Evolutionary conservation across 805 yeast species (phyloP).

Genomic region (Myxozyma melibiosi): DNA sequence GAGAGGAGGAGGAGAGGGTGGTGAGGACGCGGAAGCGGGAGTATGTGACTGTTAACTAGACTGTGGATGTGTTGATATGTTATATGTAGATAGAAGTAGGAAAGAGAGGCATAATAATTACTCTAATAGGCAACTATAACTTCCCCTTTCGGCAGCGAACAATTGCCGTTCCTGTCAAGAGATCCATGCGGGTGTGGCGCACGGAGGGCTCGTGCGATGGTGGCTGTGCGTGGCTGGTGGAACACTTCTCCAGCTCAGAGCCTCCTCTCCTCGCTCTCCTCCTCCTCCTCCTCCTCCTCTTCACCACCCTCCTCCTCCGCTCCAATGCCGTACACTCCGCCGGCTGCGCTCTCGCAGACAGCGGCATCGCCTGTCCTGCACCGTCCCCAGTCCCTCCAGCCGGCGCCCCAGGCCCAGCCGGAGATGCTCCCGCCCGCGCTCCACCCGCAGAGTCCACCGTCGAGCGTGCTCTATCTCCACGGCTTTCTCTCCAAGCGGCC

Average conservation of each 20-base stretch:
- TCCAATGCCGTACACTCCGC: constrained; percentile 34
- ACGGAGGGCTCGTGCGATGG: too few relatives aligned
- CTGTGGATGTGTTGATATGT: too few relatives aligned
- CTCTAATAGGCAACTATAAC: too few relatives aligned
- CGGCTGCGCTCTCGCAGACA: constrained; percentile 25
- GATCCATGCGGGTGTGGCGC: too few relatives aligned
- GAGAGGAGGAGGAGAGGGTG: constrained; percentile 64
- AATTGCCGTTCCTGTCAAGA: too few relatives aligned
- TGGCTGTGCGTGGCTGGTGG: too few relatives aligned
- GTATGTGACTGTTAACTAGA: constrained; percentile 52
- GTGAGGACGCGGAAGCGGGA: constrained; percentile 69
- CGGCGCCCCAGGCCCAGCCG: constrained; percentile 1
- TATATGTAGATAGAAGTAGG: too few relatives aligned
- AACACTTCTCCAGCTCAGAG: neutral
- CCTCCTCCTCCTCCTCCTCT: neutral
- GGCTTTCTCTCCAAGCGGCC: constrained; percentile 10
- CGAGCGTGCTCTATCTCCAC: constrained; percentile 23
- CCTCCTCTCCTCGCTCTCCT: neutral
- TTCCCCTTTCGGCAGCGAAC: too few relatives aligned
- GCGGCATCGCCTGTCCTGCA: constrained; percentile 9
- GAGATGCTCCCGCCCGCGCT: constrained; percentile 27
- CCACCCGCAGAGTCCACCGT: constrained; percentile 17
- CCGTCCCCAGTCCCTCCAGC: constrained; percentile 5
- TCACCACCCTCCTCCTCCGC: constrained; percentile 8
- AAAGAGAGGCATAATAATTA: too few relatives aligned